Evolutionary conservation across 2,329 filamentous ascomycete genomes (phyloP), one percentile per base, ranked within the genome.

Genomic region (Scedosporium apiospermum): DNA sequence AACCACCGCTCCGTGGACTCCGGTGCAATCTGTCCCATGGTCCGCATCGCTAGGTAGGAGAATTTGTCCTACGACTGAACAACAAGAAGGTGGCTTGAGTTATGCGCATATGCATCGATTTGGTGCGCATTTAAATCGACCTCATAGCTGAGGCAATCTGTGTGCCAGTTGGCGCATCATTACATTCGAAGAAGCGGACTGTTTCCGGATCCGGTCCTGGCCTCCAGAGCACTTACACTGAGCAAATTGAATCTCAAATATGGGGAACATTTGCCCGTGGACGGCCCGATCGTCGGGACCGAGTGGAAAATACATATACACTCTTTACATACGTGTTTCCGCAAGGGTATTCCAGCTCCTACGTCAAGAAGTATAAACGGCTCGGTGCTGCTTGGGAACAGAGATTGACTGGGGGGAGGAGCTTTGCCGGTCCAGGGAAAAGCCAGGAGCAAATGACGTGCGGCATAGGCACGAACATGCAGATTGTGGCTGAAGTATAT

Each of bases 401-500:
- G 10, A 38, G 34, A 38, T 38, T 38, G 10, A 38, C 34, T 38
- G 34, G 10, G 10, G 30, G 34, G 10, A 38, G 34, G 59, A 61
- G 38, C 27, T 18, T 53, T 53, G 42, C 44, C 59, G 44, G 21
- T 14, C 23, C 27, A 61, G 59, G 59, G 59, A 60, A 38, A 41
- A 41, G 26, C 18, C 23, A 18, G 41, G 1, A n/a, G 57, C 26
- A 27, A 46, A 51, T 51, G 44, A 53, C 27, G 49, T 51, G 49
- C 30, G 27, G 46, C 46, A 57, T 30, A 23, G 27, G 27, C 55
- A 58, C 55, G 27, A 58, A 38, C 49, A 23, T 42, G 60, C 30
- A 57, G n/a, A 61, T 61, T 61, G 60, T 61, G 60, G 60, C 60
- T 61, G 51, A 23, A 42, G 46, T 27, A 61, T 61, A 61, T 61